Evolutionary conservation across 352 stramenopile genomes (phyloP), one percentile per base, ranked within the genome.

Genomic region (Phytophthora ohioensis): DNA sequence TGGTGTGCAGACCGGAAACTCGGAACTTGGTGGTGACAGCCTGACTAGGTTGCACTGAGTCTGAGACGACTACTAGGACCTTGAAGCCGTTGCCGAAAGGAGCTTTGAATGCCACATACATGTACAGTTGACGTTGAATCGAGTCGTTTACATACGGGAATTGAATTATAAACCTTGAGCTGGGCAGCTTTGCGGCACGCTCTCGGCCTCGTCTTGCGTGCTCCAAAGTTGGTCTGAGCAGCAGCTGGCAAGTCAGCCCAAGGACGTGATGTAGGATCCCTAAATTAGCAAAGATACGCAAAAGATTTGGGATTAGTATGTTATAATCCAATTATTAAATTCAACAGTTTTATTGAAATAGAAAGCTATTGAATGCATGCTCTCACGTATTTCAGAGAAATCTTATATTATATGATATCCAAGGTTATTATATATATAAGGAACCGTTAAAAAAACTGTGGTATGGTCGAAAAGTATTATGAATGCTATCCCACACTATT

Each of bases 131-230:
- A 56, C 10, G 31, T 12, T 15, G 12, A 41, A n/a, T 9, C 12
- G 3, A 5, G 39, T 67, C 48, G 48, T 42, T 60, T 67, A 61
- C 60, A 55, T 34, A 15, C 8, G 3, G 21, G 43, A 42, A 27
- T 1, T 27, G 21, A 27, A 27, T 30, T 2, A 15, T 11, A 60
- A 57, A 61, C 5, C 51, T 62, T 49, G 41, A 62, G 58, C 36
- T 57, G 13, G 42, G 27, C 38, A 35, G 64, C 64, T 71, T 66
- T 71, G 64, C 46, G 9, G 55, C 47, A 51, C 64, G 21, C 46
- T 70, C 47, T 69, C 45, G 27, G 36, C 36, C 63, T 65, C 63
- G 31, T 59, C 63, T 71, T 57, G 54, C 63, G 54, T 69, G 53
- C 53, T 51, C 43, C 34, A 57, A 47, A 10, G 53, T 69, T 42